A percentile compares a stretch with the other conserved stretches of the same genome.
Evolutionary conservation across 176 grass and related monocot species (phyloP).

Genomic region (Phyllostachys edulis): DNA sequence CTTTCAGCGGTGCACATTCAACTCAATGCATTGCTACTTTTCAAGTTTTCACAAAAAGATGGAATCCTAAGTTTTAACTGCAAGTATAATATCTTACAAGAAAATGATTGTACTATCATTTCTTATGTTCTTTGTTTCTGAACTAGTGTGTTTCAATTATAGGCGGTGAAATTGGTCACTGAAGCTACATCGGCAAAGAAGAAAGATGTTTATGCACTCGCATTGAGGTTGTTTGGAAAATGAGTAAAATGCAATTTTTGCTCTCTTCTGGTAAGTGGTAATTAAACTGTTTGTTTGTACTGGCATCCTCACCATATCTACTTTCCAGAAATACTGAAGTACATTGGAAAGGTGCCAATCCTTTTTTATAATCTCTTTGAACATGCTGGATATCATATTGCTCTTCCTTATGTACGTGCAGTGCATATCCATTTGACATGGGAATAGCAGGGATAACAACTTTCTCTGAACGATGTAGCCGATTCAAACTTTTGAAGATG

Average conservation of each 20-base stretch:
- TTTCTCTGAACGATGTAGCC: not conserved
- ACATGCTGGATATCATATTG: not conserved
- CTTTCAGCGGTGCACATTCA: slow-evolving; percentile 71
- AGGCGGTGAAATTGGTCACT: slow-evolving; percentile 82
- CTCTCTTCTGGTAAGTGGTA: slow-evolving; percentile 19
- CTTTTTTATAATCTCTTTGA: not conserved
- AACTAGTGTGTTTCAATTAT: slow-evolving; percentile 24
- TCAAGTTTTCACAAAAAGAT: slow-evolving; percentile 6
- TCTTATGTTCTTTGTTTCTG: not conserved
- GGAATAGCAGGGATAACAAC: not conserved
- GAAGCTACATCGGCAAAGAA: slow-evolving; percentile 82
- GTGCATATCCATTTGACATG: not conserved
- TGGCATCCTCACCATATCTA: not conserved
- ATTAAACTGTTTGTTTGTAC: not conserved
- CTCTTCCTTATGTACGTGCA: not conserved
- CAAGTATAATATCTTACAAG: not conserved
- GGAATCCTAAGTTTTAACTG: slow-evolving; percentile 3
- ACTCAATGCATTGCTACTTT: slow-evolving; percentile 22
- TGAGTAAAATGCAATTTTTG: slow-evolving; percentile 52
- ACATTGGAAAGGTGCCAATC: not conserved
- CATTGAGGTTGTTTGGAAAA: slow-evolving; percentile 82
- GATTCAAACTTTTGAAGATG: not conserved
- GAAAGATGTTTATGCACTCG: slow-evolving; percentile 96
- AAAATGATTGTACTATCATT: not conserved
- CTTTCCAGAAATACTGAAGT: slow-evolving; percentile 11